Base-by-base conservation (phyloP, 768 basidiomycete species). In the Lentinula boryana region DNA sequence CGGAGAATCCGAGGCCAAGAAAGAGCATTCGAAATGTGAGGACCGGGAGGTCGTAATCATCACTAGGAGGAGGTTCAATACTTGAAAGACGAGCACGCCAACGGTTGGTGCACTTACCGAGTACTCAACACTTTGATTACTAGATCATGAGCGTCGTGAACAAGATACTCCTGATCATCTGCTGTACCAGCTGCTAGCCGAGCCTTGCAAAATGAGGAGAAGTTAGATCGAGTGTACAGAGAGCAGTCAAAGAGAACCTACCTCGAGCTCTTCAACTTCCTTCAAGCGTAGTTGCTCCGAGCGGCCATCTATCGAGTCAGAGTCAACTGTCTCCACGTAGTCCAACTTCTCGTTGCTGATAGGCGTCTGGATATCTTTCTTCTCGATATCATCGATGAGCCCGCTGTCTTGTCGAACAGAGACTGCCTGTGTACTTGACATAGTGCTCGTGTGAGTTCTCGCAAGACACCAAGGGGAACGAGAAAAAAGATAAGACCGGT, bases 1-100 rank as follows among this genome's bases (percentile, higher is more conserved):
- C 70, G 31, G 74, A 72, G 62, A 78, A 73, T 35, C 76, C 76
- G 50, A 75, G 67, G 31, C 74, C 74, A 16, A 78, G 70, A 68
- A 78, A 69, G 64, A 74, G 66, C 13, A 74, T 72, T 32, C 76
- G 71, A 69, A 78, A 77, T n/a, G 76, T 77, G 56, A 75, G 64
- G 7, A 73, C 64, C 5, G 70, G 72, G 36, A 73, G 67, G 31
- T 69, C 69, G 10, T 75, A 72, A 51, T 78, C 76, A 59, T 78
- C 76, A 10, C 67, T 68, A 65, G 1, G 68, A 67, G 15, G 71
- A 68, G 33, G 46, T 38, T 50, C 51, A 50, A 21, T 35, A 9
- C 6, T 38, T 36, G 21, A 38, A 31, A 23, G 50, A 46, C 31
- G 36, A 52, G 27, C 31, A 27, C 53, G 44, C 56, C 56, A 23